A percentile compares a stretch with the other conserved stretches of the same genome.
phyloP scores from a whole-genome alignment of 176 grass and related monocot species.

The Musa itinerans region DNA sequence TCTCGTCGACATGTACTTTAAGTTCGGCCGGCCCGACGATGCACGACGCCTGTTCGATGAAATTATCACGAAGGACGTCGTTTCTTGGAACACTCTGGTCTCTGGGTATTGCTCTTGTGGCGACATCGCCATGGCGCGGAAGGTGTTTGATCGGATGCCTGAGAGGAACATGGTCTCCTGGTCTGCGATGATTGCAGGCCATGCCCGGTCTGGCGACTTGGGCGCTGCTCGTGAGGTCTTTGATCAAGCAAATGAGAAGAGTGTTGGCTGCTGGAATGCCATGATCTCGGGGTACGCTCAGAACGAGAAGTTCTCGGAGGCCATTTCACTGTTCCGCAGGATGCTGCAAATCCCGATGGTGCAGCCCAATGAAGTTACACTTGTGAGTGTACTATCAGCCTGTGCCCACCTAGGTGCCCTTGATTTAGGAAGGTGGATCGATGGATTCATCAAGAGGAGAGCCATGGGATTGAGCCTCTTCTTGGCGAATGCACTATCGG shows the following conservation, averaged over 20 bases:
- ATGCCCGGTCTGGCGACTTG: slow-evolving; percentile 27
- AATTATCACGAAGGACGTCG: slow-evolving; percentile 29
- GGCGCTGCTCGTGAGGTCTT: slow-evolving; percentile 27
- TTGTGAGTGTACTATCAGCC: slow-evolving; percentile 26
- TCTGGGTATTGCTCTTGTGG: slow-evolving; percentile 22
- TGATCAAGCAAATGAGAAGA: slow-evolving; percentile 25
- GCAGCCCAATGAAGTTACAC: slow-evolving; percentile 31
- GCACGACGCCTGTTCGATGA: slow-evolving; percentile 37
- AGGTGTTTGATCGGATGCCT: slow-evolving; percentile 31
- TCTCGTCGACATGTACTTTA: slow-evolving; percentile 21
- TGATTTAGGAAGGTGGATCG: slow-evolving; percentile 22
- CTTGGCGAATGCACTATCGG: slow-evolving; percentile 34
- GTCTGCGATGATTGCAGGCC: slow-evolving; percentile 35
- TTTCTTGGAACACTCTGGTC: slow-evolving; percentile 44
- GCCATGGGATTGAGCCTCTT: slow-evolving; percentile 6
- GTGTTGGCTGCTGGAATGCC: slow-evolving; percentile 48
- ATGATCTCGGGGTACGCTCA: slow-evolving; percentile 40
- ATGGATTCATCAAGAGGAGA: slow-evolving; percentile 13
- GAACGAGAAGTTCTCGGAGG: neutral
- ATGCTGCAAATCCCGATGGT: slow-evolving; percentile 3
- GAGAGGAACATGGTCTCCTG: slow-evolving; percentile 33
- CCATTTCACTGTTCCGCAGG: slow-evolving; percentile 22
- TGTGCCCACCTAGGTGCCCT: slow-evolving; percentile 39
- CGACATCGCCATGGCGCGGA: neutral
- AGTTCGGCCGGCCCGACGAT: slow-evolving; percentile 1